These are phyloP conservation scores for Mycena metata DNA, from an alignment of 768 basidiomycete genomes.

Conservation along the genomic window DNA sequence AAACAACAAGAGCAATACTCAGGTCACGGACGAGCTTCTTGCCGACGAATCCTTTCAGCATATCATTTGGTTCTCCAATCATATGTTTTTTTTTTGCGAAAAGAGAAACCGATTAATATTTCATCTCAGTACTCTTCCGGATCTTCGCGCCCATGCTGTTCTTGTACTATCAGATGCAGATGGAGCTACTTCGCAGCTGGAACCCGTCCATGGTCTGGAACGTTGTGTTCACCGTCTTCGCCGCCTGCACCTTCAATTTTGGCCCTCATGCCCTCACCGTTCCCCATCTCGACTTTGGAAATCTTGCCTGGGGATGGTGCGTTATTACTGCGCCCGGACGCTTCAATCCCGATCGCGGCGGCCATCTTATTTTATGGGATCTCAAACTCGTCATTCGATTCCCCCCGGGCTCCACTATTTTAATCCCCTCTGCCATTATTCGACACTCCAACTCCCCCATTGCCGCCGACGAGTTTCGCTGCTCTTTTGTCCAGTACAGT, in stretches of 20 bases:
- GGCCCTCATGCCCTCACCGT: conserved; percentile 37
- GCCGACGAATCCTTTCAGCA: conserved; percentile 10
- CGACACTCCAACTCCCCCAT: conserved; percentile 43
- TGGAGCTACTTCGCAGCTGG: not conserved
- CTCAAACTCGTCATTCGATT: conserved; percentile 43
- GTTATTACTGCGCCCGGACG: conserved; percentile 45
- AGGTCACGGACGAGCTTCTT: conserved; percentile 14
- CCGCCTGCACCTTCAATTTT: conserved; percentile 47
- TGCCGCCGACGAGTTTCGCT: conserved; percentile 28
- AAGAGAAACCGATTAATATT: too few species aligned
- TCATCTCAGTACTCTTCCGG: not conserved
- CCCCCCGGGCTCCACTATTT: conserved; percentile 41
- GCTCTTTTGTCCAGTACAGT: conserved; percentile 44
- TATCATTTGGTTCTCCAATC: conserved; percentile 3
- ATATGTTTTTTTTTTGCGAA: conserved; percentile 5
- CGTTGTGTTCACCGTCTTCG: conserved; percentile 37
- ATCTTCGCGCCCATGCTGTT: conserved; percentile 15
- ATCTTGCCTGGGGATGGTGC: conserved; percentile 50
- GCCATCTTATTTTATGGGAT: conserved; percentile 50
- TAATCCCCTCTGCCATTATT: conserved; percentile 46
- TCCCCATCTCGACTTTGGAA: conserved; percentile 47
- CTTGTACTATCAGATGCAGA: not conserved
- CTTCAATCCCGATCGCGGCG: conserved; percentile 45
- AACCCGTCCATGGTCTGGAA: not conserved
- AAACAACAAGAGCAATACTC: conserved; percentile 14